These are phyloP conservation scores for Apiotrichum gamsii DNA, from an alignment of 1,284 basidiomycete genomes.

Conservation along the genomic window DNA sequence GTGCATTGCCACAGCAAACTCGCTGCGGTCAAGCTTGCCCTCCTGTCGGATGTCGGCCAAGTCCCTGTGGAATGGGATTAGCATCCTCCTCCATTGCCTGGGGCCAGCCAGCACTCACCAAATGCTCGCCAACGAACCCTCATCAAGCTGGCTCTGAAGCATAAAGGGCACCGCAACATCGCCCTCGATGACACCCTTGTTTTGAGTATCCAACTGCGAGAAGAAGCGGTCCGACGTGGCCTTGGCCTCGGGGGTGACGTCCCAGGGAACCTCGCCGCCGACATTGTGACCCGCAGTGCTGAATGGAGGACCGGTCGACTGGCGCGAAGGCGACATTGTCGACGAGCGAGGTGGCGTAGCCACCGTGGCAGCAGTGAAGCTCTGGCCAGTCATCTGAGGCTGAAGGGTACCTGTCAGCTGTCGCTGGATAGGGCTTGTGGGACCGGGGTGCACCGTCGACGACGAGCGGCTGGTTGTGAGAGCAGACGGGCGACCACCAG, in stretches of 20 bases:
- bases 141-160: slow-evolving; percentile 81
- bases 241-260: slow-evolving; percentile 78
- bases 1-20: slow-evolving; percentile 94
- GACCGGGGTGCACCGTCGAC: slow-evolving; percentile 37
- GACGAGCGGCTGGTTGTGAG: slow-evolving; percentile 17
- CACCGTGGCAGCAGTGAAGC: slow-evolving; percentile 6
- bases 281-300: slow-evolving; percentile 8
- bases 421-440: slow-evolving; percentile 19
- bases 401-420: slow-evolving; percentile 52
- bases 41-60: slow-evolving; percentile 85
- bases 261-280: slow-evolving; percentile 57
- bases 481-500: slow-evolving; percentile 49
- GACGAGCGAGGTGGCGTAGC: slow-evolving; percentile 16
- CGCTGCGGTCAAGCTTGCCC: slow-evolving; percentile 79
- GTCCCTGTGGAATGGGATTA: slow-evolving; percentile 73
- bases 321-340: slow-evolving; percentile 12
- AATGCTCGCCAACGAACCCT: slow-evolving; percentile 76
- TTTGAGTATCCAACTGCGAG: slow-evolving; percentile 68
- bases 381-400: slow-evolving; percentile 51
- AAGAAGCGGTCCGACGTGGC: slow-evolving; percentile 75
- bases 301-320: slow-evolving; percentile 34
- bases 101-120: slow-evolving; percentile 62
- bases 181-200: slow-evolving; percentile 79
- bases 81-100: too few species aligned
- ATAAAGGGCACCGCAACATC: slow-evolving; percentile 95